Percentiles rank a stretch among this genome's conserved stretches.
Evolutionary conservation across 495 filamentous ascomycete species (phyloP).

Genomic region (Aspergillus kassunensis): DNA sequence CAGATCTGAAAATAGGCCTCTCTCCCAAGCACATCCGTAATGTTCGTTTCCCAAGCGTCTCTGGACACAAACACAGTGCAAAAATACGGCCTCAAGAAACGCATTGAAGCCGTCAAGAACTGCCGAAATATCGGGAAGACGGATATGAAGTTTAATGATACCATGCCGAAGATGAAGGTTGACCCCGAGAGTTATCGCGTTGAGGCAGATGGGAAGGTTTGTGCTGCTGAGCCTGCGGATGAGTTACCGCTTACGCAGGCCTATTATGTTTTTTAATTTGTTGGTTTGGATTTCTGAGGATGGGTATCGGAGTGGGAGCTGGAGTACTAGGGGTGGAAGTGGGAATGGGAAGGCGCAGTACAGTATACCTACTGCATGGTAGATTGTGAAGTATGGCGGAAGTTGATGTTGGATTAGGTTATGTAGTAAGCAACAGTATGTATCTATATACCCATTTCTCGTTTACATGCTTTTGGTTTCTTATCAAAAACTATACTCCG

Average conservation of each 20-base stretch:
- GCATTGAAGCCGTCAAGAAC: constrained; percentile 74
- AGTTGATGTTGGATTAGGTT: too few species aligned
- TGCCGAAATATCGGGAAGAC: constrained; percentile 79
- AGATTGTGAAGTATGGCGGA: too few species aligned
- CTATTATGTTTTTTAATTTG: constrained; percentile 20
- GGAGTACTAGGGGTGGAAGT: too few species aligned
- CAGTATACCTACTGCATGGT: too few species aligned
- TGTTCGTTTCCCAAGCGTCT: constrained; percentile 77
- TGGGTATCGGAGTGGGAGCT: too few species aligned
- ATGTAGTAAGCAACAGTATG: too few species aligned
- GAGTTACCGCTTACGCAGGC: constrained; percentile 75
- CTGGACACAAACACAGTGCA: constrained; percentile 61
- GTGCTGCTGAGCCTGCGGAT: constrained; percentile 68
- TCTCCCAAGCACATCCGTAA: constrained; percentile 68
- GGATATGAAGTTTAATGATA: constrained; percentile 93
- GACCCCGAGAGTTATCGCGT: constrained; percentile 90
- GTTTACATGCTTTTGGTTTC: too few species aligned
- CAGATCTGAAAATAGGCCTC: constrained; percentile 35
- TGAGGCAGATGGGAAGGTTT: constrained; percentile 77
- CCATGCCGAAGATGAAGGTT: constrained; percentile 86
- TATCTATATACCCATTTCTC: too few species aligned
- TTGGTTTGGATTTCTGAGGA: not conserved
- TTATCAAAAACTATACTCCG: too few species aligned
- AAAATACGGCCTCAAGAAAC: constrained; percentile 71
- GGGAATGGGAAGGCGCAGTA: too few species aligned